These are phyloP conservation scores for Echinosophora koreensis DNA, from an alignment of 306 rosid species.

Conservation along the genomic window DNA sequence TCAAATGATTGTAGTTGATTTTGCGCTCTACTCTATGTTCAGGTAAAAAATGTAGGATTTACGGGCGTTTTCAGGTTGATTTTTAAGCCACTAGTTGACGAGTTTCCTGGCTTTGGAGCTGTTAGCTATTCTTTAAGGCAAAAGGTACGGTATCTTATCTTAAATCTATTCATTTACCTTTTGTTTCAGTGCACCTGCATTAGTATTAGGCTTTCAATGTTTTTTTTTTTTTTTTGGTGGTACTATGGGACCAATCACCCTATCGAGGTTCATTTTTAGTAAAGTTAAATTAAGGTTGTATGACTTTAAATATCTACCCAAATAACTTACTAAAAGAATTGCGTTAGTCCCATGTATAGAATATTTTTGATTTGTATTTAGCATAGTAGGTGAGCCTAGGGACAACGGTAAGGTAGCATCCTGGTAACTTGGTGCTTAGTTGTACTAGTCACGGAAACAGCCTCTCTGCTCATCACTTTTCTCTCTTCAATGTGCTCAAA, in stretches of 20 bases:
- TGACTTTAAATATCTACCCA: constrained; percentile 30
- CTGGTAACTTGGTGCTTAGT: constrained; percentile 10
- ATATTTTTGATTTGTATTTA: constrained; percentile 22
- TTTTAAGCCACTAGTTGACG: constrained; percentile 90
- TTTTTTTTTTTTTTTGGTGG: constrained; percentile 6
- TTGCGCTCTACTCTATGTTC: constrained; percentile 44
- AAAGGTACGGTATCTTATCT: constrained; percentile 65
- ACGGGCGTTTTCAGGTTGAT: constrained; percentile 94
- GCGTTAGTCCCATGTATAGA: constrained; percentile 21
- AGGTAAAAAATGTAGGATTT: constrained; percentile 97
- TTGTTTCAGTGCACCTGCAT: neutral
- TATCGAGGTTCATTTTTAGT: constrained; percentile 9
- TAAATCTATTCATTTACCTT: constrained; percentile 26
- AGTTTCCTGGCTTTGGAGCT: constrained; percentile 98
- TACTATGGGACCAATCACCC: constrained; percentile 17
- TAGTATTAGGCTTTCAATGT: constrained; percentile 15
- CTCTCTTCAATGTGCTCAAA: constrained; percentile 10
- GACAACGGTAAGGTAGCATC: neutral
- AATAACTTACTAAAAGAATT: constrained; percentile 10
- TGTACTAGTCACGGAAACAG: constrained; percentile 6
- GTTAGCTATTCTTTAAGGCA: constrained; percentile 88
- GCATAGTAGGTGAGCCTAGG: constrained; percentile 4
- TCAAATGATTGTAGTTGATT: constrained; percentile 38
- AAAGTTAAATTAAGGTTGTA: neutral
- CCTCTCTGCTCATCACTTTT: constrained; percentile 1